Base-by-base conservation (phyloP, 257 asterid genomes). In the Capsicum pubescens region DNA sequence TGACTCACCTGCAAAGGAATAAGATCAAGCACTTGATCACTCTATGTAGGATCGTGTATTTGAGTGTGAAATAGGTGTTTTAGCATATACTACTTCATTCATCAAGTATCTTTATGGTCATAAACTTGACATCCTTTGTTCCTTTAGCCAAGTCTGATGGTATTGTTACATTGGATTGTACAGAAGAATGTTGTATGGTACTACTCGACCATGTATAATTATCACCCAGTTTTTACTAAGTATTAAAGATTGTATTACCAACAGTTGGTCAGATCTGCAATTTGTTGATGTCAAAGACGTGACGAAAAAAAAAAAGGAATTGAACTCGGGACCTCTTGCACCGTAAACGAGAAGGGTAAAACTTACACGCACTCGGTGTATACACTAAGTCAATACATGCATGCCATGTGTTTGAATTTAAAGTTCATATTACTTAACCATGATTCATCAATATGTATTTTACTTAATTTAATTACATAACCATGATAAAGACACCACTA, bases 261-360 rank as follows among this genome's bases (percentile, higher is more conserved):
- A 35, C 21, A 67, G 3, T 36, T 3, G 35, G 74, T 35, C 1
- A 56, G n/a, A 14, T 13, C 48, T 66, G 46, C 8, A 7, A 14
- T 14, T 2, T 67, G 48, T 67, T 55, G 13, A 55, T 4, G 17
- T 16, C 52, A 12, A 36, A 68, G 26, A 5, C 39, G 54, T 4
- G 26, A 4, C 44, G 7, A 2, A 7, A 4, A 16, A 3, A 68
- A 7, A 68, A 1, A 15, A 3, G 90, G 94, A 93, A 93, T 93
- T 92, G 95, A 93, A 93, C 93, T 90, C 93, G 93, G 94, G 93
- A 91, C 97, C 97, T 90, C 96, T 91, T 91, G 94, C 95, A 93
- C 96, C 96, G 95, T 92, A 92, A 92, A 93, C 92, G 90, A 92
- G 32, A 26, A 26, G 32, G 32, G 32, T 26, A 26, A 26, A 26